These are phyloP conservation scores for Wickerhamomyces silvicola DNA, from an alignment of 805 yeast genomes.

Conservation along the genomic window DNA sequence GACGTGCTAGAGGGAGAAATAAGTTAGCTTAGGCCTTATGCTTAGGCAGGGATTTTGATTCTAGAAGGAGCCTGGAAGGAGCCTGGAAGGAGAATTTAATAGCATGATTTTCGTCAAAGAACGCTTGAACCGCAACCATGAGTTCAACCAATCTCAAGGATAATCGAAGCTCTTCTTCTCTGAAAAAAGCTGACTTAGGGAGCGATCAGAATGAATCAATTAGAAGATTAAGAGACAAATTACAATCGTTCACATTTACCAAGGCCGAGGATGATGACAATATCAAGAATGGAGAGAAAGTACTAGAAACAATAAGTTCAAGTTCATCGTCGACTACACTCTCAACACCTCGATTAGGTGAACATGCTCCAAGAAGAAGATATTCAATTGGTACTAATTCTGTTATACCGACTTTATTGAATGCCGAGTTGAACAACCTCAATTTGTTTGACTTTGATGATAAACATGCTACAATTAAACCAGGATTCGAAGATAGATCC, in stretches of 20 bases:
- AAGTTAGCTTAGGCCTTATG: too few species aligned
- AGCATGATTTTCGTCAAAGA: too few species aligned
- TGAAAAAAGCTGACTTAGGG: neutral
- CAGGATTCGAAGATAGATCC: conserved; percentile 3
- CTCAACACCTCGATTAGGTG: conserved; percentile 4
- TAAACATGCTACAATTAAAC: neutral
- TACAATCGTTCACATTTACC: conserved; percentile 4
- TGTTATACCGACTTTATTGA: conserved; percentile 19
- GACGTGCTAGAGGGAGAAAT: too few species aligned
- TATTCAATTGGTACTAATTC: conserved; percentile 20
- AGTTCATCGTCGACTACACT: conserved; percentile 7
- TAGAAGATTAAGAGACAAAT: too few species aligned
- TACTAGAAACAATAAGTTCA: conserved; percentile 11
- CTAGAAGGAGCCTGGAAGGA: too few species aligned
- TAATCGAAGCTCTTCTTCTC: neutral
- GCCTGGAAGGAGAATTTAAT: too few species aligned
- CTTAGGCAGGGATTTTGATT: too few species aligned
- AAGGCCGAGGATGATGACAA: neutral
- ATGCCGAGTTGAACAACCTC: conserved; percentile 22
- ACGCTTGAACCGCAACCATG: too few species aligned
- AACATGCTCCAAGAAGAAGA: conserved; percentile 2
- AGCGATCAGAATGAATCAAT: neutral
- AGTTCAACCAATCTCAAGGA: too few species aligned
- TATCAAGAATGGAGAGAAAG: conserved; percentile 11
- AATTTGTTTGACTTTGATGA: conserved; percentile 17